Evolutionary conservation across 257 asterid genomes (phyloP), one percentile per base, ranked within the genome.

Genomic region (Craterostigma plantagineum): DNA sequence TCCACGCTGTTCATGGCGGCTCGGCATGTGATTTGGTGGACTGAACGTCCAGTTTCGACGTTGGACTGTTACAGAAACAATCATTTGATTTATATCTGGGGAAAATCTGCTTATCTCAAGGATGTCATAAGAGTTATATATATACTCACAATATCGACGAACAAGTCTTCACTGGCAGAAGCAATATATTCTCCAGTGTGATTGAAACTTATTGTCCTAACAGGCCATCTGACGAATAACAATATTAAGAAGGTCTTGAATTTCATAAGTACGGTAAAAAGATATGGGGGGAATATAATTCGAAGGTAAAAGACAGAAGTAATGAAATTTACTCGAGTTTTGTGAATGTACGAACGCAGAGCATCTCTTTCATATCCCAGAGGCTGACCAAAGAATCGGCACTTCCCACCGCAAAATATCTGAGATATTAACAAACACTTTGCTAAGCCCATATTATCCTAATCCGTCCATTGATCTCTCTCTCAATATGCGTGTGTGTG

Each of bases 1-100:
- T 90, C 99, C 51, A 83, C 99, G 15, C 99, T 90, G 69, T 90
- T 83, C 99, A 90, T 90, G 60, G 93, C 93, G 42, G 92, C 95
- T 16, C 94, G 90, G 12, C 95, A 83, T 39, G 94, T 86, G 53
- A 90, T 90, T 51, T 90, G 98, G 67, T 79, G 81, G 63, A 77
- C 72, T 27, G 98, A 61, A 43, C 95, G 57, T 11, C 95, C 95
- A 37, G 81, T 79, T 54, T 79, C 61, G 42, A 90, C 92, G 42
- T 72, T 59, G 14, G 99, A 53, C 99, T 90, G 79, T 30, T 5
- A 53, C 43, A 62, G 58, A 67, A 14, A 23, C 2, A 23, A 23
- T 23, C 6, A 23, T 23, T 23, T 23, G 30, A 23, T 23, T 23
- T 23, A 2, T 23, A 23, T 23, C 30, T 2, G 30, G 30, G 30